Evolutionary conservation across 345 rosid genomes (phyloP), one percentile per base, ranked within the genome.

Genomic region (Murraya koenigii): DNA sequence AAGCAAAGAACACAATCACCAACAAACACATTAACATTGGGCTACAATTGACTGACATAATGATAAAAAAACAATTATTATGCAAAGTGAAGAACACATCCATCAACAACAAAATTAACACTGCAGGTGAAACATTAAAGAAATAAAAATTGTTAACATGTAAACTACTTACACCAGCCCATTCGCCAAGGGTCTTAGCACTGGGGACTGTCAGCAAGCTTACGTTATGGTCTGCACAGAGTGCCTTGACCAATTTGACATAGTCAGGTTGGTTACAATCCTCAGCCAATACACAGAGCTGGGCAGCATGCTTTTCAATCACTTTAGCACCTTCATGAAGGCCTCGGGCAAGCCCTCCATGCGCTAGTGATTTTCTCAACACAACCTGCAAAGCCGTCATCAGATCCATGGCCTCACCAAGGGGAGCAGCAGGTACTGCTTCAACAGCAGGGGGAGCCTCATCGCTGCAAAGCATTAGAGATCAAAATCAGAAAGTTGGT

Each of bases 181-280:
- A 94, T 80, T 94, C 98, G 38, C 97, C 97, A 1, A 92, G 95
- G 49, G 93, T 84, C 85, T 94, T 94, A 32, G 98, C 97, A 83
- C 92, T 88, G 49, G 98, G 97, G 79, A 90, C 93, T 0, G 88
- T 87, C 69, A 94, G 77, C 80, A 92, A 82, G 72, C 85, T 86
- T 26, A 91, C 90, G 26, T 86, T 87, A 83, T 90, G 94, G 71
- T 91, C 97, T 60, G 86, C 87, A 56, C 98, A 94, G 61, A 94
- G 94, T 14, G 90, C 97, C 80, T 92, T 94, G 17, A 92, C 94
- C 44, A 92, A 84, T 82, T 94, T 92, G 61, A 90, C 81, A 66
- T 94, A 94, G 75, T 92, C 97, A 75, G 98, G 94, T 73, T 92
- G 97, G 83, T 92, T 80, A 69, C 98, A 94, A 78, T 92, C 97